These are phyloP conservation scores for Ogataea allantospora DNA, from an alignment of 805 yeast species.

Conservation along the genomic window DNA sequence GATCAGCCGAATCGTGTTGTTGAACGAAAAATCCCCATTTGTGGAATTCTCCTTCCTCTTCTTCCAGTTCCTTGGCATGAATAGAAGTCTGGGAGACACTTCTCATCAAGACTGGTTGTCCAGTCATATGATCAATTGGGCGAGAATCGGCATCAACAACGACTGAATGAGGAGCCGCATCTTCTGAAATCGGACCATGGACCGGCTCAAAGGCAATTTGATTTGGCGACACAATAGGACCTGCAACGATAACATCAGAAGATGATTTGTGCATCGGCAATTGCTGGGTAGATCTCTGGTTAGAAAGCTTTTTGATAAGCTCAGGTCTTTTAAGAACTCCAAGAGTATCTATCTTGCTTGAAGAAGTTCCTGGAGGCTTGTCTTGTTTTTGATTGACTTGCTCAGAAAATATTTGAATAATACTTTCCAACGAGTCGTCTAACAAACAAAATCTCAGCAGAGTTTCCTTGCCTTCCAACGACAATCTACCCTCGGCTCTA, in stretches of 20 bases:
- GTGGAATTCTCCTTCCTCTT: constrained; percentile 91
- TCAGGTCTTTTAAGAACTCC: constrained; percentile 22
- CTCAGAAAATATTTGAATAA: constrained; percentile 44
- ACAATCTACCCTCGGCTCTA: constrained; percentile 44
- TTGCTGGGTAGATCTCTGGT: constrained; percentile 40
- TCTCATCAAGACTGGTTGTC: constrained; percentile 66
- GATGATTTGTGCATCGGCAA: constrained; percentile 48
- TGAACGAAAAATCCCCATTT: constrained; percentile 81
- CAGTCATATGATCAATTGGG: constrained; percentile 67
- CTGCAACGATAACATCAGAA: constrained; percentile 49
- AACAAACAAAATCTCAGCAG: constrained; percentile 51
- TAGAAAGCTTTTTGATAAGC: constrained; percentile 28
- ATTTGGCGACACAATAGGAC: constrained; percentile 51
- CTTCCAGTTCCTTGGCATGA: constrained; percentile 75
- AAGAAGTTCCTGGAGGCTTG: not conserved
- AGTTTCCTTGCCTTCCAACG: constrained; percentile 56
- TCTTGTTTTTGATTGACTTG: constrained; percentile 7
- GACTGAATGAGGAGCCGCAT: constrained; percentile 61
- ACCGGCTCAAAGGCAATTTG: constrained; percentile 22
- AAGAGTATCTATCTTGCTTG: constrained; percentile 5
- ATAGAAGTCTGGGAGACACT: constrained; percentile 62
- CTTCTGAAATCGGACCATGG: constrained; percentile 16
- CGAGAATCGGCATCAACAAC: constrained; percentile 62
- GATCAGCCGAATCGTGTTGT: constrained; percentile 43
- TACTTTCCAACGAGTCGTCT: constrained; percentile 53